Base-by-base conservation (phyloP, 306 rosid genomes). In the Vachellia collinsii region DNA sequence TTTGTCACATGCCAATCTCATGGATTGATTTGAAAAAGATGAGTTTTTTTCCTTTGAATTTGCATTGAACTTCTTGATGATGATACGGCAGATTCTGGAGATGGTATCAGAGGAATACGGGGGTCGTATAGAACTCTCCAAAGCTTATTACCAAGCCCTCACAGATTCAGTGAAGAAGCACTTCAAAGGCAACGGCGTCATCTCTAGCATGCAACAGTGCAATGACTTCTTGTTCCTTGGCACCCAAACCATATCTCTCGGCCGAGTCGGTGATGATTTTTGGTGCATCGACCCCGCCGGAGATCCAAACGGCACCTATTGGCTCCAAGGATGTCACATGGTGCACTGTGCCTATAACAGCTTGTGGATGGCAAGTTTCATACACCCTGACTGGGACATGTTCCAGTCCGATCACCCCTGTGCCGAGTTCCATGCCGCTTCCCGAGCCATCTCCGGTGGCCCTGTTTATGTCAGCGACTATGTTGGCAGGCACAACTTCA, bases 331-430 rank as follows among this genome's bases (percentile, higher is more conserved):
- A 13, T 91, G 97, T 87, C 97, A 93, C 86, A 85, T 89, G 93
- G 97, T 93, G 69, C 89, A 93, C 11, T 93, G 97, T 75, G 98
- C 94, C 39, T 91, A 88, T 75, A 91, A 88, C 61, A 91, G 98
- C 80, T 69, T 91, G 67, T 91, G 98, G 98, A 93, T 91, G 89
- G 91, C 97, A 29, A 93, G 87, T 81, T 85, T 91, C 48, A 87
- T 93, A 43, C 98, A 88, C 29, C 97, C 93, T 25, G 98, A 91
- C 81, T 91, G 97, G 97, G 98, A 91, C 85, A 93, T 90, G 94
- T 93, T 93, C 80, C 91, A 93, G 64, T 90, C 94, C 1, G 66
- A 82, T 47, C 97, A 93, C 58, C 81, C 89, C 8, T 90, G 97
- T 64, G 97, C 94, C 3, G 87, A 82, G 9, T 93, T 91, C 79